A percentile compares a stretch with the other conserved stretches of the same genome.
These are phyloP conservation scores for Tubosaeta brunneosetosa DNA, from an alignment of 768 basidiomycete genomes.

Conservation along the genomic window DNA sequence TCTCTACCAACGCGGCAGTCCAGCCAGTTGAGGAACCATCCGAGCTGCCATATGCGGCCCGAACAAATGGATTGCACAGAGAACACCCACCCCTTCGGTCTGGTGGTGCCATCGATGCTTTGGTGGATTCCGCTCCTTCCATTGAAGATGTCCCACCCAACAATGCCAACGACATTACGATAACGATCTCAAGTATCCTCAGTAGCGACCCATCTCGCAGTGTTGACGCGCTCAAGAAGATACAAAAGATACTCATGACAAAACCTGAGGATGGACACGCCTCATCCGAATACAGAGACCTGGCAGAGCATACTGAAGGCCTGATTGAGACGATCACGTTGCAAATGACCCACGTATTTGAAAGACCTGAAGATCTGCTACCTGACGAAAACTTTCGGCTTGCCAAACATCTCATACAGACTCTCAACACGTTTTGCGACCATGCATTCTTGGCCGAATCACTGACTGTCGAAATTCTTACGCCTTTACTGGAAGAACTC, in stretches of 20 bases:
- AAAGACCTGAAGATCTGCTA: conserved; percentile 67
- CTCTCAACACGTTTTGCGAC: conserved; percentile 91
- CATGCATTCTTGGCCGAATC: conserved; percentile 84
- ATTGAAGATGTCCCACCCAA: conserved; percentile 17
- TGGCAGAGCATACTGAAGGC: conserved; percentile 75
- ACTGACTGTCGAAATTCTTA: conserved; percentile 78
- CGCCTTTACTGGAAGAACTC: conserved; percentile 85
- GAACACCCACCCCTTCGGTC: conserved; percentile 17
- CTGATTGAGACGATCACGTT: conserved; percentile 86
- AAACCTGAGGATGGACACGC: conserved; percentile 70
- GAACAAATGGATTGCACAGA: conserved; percentile 13
- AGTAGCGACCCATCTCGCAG: conserved; percentile 81
- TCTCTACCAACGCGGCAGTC: conserved; percentile 21
- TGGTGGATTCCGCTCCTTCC: conserved; percentile 30
- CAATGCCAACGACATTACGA: conserved; percentile 57
- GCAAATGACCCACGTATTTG: conserved; percentile 91
- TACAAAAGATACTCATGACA: conserved; percentile 80
- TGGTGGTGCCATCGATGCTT: conserved; percentile 28
- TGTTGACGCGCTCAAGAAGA: conserved; percentile 90
- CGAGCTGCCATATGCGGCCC: conserved; percentile 27
- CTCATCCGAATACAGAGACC: conserved; percentile 67
- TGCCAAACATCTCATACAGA: conserved; percentile 96
- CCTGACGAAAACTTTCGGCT: conserved; percentile 83
- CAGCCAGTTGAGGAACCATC: conserved; percentile 26
- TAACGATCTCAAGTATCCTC: conserved; percentile 84